Evolutionary conservation across 73 alveolate genomes (phyloP), one percentile per base, ranked within the genome.

Genomic region (Loxodes magnus): DNA sequence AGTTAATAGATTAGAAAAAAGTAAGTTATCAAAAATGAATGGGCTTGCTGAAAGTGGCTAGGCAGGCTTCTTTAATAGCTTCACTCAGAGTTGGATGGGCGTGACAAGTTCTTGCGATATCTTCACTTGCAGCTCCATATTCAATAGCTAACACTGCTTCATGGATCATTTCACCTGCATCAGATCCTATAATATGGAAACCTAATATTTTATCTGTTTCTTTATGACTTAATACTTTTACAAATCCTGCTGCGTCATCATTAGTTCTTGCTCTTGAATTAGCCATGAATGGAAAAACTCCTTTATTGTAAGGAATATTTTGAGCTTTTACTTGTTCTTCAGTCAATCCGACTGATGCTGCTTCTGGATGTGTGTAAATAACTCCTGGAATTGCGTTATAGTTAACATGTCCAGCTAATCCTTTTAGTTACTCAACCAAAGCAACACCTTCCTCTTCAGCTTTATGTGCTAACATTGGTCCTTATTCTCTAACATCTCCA

Each of bases 391-490:
- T 87, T n/a, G 87, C 81, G 43, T 78, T 82, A 37, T 87, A 87
- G 68, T 87, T 87, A 14, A 87, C 87, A 68, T 87, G 94, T n/a
- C 94, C 97, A 7, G 63, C 74, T 35, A 69, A 71, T 29, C 93
- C 93, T n/a, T 78, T 63, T 29, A 87, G 51, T 38, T 35, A 38
- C 56, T 87, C 97, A 23, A 77, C 97, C 16, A 69, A 82, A 22
- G 93, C 93, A 50, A 87, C 74, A n/a, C 97, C 97, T 57, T 87
- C 97, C 50, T 87, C 97, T 58, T 87, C 97, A 34, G 94, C 97
- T 50, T 87, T 87, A 53, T 87, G 97, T 10, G 97, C 97, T 29
- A 87, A 81, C 97, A 82, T 87, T n/a, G 93, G 86, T 16, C 97
- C 97, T 44, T 60, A n/a, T n/a, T n/a, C 72, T 26, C 81, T 54